phyloP scores from a whole-genome alignment of 495 filamentous ascomycete species.

The Hypoxylon lienhwacheense region DNA sequence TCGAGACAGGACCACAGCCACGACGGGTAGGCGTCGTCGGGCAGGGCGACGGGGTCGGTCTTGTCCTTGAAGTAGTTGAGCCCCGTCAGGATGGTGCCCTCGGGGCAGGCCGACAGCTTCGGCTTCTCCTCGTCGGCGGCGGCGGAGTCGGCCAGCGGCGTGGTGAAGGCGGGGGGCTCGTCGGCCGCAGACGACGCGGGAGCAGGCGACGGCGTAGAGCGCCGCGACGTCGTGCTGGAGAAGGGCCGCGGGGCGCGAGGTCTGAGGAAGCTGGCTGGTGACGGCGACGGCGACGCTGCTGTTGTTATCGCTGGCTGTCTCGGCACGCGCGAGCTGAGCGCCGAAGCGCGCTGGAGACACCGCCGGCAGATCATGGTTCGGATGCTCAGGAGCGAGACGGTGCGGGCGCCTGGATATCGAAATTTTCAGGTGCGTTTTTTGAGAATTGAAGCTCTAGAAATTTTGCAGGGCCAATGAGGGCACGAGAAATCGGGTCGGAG shows the following conservation, averaged over 20 bases:
- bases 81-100: constrained; percentile 73
- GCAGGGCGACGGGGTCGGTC: constrained; percentile 70
- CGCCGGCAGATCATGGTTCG: constrained; percentile 53
- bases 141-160: constrained; percentile 17
- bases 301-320: no score
- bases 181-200: constrained; percentile 28
- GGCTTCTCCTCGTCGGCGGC: constrained; percentile 20
- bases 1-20: constrained; percentile 87
- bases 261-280: no score
- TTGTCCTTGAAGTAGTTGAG: constrained; percentile 83
- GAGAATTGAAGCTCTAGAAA: constrained; percentile 46
- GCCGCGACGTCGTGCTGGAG: constrained; percentile 37
- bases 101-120: constrained; percentile 52
- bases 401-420: not conserved
- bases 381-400: not conserved
- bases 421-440: constrained; percentile 2
- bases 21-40: constrained; percentile 83
- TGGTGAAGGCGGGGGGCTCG: constrained; percentile 30
- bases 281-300: no score
- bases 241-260: constrained; percentile 30
- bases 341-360: constrained; percentile 46
- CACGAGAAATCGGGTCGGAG: constrained; percentile 37
- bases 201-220: constrained; percentile 36
- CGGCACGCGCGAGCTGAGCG: constrained; percentile 30
- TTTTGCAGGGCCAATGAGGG: no score